phyloP scores from a whole-genome alignment of 192 early-diverging fungal species.

The Haplosporangium gracile region DNA sequence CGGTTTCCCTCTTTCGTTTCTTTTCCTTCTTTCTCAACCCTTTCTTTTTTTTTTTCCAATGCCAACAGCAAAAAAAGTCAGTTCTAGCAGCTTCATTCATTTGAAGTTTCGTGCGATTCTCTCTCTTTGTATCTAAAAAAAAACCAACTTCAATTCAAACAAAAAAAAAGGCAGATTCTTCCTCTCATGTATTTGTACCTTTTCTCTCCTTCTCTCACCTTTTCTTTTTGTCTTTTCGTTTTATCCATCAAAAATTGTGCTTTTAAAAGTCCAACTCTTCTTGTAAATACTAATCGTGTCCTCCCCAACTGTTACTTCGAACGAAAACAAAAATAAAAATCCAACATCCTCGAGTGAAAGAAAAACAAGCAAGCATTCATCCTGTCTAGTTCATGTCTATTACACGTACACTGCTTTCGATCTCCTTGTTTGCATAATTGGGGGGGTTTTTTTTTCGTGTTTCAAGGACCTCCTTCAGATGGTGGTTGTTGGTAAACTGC shows the following conservation, averaged over 20 bases:
- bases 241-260: conserved; percentile 26
- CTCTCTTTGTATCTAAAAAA: conserved; percentile 16
- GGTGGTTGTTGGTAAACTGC: too few species aligned
- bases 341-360: conserved; percentile 1
- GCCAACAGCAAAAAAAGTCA: conserved; percentile 11
- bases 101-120: background rate
- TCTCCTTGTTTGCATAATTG: too few species aligned
- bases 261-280: conserved; percentile 13
- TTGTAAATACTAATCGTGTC: conserved; percentile 29
- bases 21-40: background rate
- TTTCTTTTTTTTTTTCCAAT: background rate
- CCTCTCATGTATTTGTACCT: conserved; percentile 34
- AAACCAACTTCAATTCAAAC: background rate
- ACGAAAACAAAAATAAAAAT: conserved; percentile 9
- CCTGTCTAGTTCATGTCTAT: background rate
- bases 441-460: too few species aligned
- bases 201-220: conserved; percentile 2
- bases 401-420: background rate
- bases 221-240: conserved; percentile 18
- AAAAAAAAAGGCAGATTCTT: conserved; percentile 29
- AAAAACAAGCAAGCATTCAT: background rate
- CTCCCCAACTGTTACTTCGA: conserved; percentile 9
- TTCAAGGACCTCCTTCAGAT: too few species aligned
- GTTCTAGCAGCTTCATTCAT: conserved; percentile 4
- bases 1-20: too few species aligned